Base-by-base conservation (phyloP, 2,329 filamentous ascomycete species). In the Nectriaceae sp. region DNA sequence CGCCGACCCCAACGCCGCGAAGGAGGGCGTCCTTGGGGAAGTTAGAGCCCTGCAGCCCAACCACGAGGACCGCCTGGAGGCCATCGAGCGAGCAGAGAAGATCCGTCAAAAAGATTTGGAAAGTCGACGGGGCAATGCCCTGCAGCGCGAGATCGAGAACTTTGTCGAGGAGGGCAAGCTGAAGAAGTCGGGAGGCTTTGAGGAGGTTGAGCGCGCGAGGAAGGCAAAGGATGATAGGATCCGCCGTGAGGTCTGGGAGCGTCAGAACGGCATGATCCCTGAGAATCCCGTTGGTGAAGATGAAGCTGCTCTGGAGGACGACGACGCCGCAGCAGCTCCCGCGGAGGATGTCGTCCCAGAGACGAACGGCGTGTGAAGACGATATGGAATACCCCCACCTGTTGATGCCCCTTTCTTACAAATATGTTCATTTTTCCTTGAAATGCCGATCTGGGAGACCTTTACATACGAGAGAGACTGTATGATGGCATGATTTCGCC, bases 31-130 rank as follows among this genome's bases (percentile, higher is more conserved):
- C 18, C 77, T 99, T 2, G 92, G 90, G 40, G 94, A 97, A 74
- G 93, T 99, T 38, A 85, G 94, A 37, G 94, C 94, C 3, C 75
- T 99, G 39, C 89, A 94, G 65, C 92, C 93, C 1, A 97, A 99
- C 64, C 94, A 99, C 68, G 91, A 97, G 69, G 85, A 89, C 59
- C 82, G 94, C 29, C 77, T 99, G 0, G 94, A 97, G 70, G 94
- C 94, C 29, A 99, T 99, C 57, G 92, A 97, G 69, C 85, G 94
- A n/a, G 94, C 94, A 0, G 94, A 97, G 72, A 94, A 92, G 73
- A 79, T 91, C 6, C 81, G 94, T 19, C 89, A 94, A 69, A 91
- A 90, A 65, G 94, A 99, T 66, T 79, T 99, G 1, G 88, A 90
- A 66, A 86, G 76, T 53, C 82, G 94, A 3, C 78, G 77, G 21